Conservation (phyloP, 1,284 basidiomycete genomes). For the Ceratobasidium sp. region DNA sequence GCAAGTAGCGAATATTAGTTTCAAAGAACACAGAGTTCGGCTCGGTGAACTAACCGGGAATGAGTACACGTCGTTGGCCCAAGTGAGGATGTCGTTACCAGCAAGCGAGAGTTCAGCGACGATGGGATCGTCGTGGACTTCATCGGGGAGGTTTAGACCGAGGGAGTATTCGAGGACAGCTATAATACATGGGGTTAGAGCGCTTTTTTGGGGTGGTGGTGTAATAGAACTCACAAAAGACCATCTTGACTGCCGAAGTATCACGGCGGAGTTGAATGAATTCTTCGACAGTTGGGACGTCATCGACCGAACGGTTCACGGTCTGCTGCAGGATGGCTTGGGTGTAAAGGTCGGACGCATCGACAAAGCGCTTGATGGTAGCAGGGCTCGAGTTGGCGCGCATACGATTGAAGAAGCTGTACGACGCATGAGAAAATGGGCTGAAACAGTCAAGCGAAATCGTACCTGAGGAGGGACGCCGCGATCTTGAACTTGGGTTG, state of each 20-base stretch:
- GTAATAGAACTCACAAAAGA: conserved; percentile 57
- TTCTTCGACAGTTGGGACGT: conserved; percentile 59
- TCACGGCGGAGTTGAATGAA: conserved; percentile 60
- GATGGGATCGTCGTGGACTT: conserved; percentile 47
- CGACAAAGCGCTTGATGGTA: conserved; percentile 56
- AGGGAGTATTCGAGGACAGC: conserved; percentile 52
- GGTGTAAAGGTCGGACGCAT: conserved; percentile 58
- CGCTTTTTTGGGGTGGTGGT: not conserved
- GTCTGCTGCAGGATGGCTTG: conserved; percentile 59
- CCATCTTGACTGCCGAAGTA: conserved; percentile 60
- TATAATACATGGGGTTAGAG: conserved; percentile 47
- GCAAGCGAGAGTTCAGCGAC: conserved; percentile 44
- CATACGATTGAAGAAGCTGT: conserved; percentile 57
- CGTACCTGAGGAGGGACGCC: conserved; percentile 59
- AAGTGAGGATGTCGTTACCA: conserved; percentile 48
- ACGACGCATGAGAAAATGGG: conserved; percentile 45
- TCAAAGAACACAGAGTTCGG: conserved; percentile 22
- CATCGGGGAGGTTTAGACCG: conserved; percentile 46
- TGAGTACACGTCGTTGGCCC: conserved; percentile 50
- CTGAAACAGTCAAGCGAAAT: conserved; percentile 4
- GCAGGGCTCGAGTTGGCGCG: conserved; percentile 57
- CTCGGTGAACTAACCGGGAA: conserved; percentile 38
- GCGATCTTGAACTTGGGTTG: conserved; percentile 58
- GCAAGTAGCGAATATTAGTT: conserved; percentile 40
- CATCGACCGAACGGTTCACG: conserved; percentile 56